Percentiles rank a stretch among this genome's conserved stretches.
These are phyloP conservation scores for Myrica gale DNA, from an alignment of 306 rosid species.

Conservation along the genomic window DNA sequence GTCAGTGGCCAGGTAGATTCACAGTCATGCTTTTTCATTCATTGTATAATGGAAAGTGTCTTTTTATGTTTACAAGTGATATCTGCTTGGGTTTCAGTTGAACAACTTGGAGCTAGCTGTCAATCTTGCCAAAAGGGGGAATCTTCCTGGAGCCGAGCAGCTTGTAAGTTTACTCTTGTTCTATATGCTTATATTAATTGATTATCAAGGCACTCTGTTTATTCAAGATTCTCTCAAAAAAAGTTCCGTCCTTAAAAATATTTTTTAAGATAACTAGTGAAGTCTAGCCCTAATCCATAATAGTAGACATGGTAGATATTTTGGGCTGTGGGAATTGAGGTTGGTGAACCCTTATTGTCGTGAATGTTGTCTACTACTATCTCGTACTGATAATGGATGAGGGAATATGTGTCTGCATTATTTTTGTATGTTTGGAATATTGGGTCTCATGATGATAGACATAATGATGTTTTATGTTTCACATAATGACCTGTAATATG, in stretches of 20 bases:
- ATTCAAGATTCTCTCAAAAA: not conserved
- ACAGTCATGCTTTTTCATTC: constrained; percentile 18
- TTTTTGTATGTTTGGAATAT: not conserved
- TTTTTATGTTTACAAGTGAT: constrained; percentile 15
- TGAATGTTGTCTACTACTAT: not conserved
- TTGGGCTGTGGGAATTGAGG: not conserved
- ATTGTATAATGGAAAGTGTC: constrained; percentile 20
- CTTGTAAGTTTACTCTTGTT: constrained; percentile 51
- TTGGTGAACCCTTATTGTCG: not conserved
- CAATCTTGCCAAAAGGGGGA: constrained; percentile 97
- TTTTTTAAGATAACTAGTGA: not conserved
- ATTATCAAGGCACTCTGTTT: not conserved
- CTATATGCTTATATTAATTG: not conserved
- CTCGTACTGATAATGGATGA: not conserved
- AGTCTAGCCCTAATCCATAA: not conserved
- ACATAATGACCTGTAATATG: not conserved
- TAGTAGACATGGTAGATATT: not conserved
- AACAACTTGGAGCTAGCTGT: constrained; percentile 99
- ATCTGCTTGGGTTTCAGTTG: constrained; percentile 48
- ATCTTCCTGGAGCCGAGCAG: constrained; percentile 99
- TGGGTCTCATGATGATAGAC: not conserved
- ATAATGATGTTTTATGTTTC: not conserved
- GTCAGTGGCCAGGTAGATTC: constrained; percentile 89
- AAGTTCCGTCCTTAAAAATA: not conserved
- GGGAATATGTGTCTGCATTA: not conserved